Conservation (phyloP, 1,284 basidiomycete genomes). For the Cutaneotrichosporon mucoides region DNA sequence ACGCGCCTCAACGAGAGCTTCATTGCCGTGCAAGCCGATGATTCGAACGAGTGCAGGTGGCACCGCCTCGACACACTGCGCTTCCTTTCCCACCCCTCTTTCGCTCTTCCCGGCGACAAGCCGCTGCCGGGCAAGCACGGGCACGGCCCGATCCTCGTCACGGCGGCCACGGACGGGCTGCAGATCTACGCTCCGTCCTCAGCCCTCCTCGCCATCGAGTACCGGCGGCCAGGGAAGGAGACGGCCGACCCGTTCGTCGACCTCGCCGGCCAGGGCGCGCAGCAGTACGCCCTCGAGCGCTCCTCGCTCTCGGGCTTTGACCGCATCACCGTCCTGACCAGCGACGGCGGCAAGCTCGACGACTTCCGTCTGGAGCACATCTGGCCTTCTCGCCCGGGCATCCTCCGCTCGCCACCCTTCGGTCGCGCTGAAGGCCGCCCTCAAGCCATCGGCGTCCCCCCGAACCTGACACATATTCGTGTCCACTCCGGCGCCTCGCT, state of each 20-base stretch:
- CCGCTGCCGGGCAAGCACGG: not conserved
- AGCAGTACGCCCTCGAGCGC: not conserved
- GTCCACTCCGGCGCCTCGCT: slow-evolving; percentile 6
- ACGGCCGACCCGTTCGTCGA: slow-evolving; percentile 9
- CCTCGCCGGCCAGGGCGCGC: not conserved
- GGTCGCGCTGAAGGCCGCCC: not conserved
- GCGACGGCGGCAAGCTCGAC: slow-evolving; percentile 94
- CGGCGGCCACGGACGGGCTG: not conserved
- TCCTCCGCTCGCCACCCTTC: slow-evolving; percentile 1
- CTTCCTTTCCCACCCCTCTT: slow-evolving; percentile 3
- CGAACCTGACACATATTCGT: slow-evolving; percentile 2
- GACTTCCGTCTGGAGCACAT: slow-evolving; percentile 91
- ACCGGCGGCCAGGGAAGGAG: slow-evolving; percentile 12
- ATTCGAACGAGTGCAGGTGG: slow-evolving; percentile 9
- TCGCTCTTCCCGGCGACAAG: slow-evolving; percentile 3
- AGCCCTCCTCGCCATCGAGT: slow-evolving; percentile 7
- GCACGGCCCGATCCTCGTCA: slow-evolving; percentile 4
- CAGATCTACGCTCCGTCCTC: slow-evolving; percentile 4
- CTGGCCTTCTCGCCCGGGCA: not conserved
- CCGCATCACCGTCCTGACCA: slow-evolving; percentile 99
- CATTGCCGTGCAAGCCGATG: slow-evolving; percentile 8
- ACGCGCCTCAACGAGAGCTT: slow-evolving; percentile 13
- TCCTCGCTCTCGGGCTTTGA: slow-evolving; percentile 62
- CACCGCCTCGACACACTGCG: slow-evolving; percentile 10
- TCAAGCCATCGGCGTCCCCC: not conserved